Base-by-base conservation (phyloP, 2,329 filamentous ascomycete species). In the Aspergillus vadensis region DNA sequence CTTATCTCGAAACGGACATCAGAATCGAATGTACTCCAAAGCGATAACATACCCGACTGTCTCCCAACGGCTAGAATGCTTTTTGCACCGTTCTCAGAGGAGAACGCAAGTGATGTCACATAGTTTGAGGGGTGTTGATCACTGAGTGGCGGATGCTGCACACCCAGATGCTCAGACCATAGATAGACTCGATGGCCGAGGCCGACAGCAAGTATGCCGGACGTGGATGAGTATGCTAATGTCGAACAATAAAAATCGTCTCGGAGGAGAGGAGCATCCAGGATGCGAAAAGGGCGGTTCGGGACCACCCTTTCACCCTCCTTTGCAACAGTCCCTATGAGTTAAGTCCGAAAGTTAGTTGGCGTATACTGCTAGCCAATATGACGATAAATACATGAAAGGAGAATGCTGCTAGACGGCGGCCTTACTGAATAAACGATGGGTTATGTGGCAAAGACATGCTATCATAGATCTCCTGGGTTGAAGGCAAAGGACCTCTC, bases 181-280 rank as follows among this genome's bases (percentile, higher is more conserved):
- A 91, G 85, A 74, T 96, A 97, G 4, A 99, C 85, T 38, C 88
- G 82, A 57, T 88, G 87, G 0, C 88, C 89, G 14, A 98, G 82
- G 0, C 91, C 94, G 17, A 98, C 91, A 17, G 92, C 94, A 15
- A 99, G 83, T 14, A 89, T 91, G 56, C 90, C 85, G 54, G 87
- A 85, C 7, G 86, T 90, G 43, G 84, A 76, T 0, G 90, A 96
- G 74, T 97, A 98, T 9, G 95, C 92, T 57, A 99, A 82, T 2
- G 93, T 83, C 0, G 93, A 95, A 77, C 92, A 97, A 74, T 99
- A 99, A 74, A 93, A 99, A 75, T 99, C 94, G 69, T 98, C 92
- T 59, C 92, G 87, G n/a, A 98, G 81, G 55, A 87, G 86, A 2
- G 93, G 92, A 8, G 94, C 94, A 77, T 97, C 92, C 5, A 99